A percentile compares a stretch with the other conserved stretches of the same genome.
Evolutionary conservation across 2,329 filamentous ascomycete species (phyloP).

Genomic region (Fusarium pseudoanthophilum): DNA sequence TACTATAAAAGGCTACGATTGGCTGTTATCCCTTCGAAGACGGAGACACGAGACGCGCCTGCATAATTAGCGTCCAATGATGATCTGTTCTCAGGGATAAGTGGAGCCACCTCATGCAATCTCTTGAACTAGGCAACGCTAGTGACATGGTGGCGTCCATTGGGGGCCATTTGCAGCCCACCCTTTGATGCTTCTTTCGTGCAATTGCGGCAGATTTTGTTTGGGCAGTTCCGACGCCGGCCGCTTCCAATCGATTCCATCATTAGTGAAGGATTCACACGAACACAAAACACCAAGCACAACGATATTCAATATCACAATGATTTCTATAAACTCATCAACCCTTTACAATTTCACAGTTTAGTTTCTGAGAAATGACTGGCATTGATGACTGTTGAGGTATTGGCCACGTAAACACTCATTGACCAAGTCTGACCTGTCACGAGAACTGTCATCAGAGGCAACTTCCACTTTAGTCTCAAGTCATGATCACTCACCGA

Average conservation of each 20-base stretch:
- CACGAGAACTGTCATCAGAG: not conserved
- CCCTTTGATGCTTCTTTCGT: conserved; percentile 10
- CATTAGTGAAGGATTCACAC: conserved; percentile 1
- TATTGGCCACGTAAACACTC: not conserved
- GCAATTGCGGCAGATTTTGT: conserved; percentile 28
- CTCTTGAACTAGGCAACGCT: conserved; percentile 18
- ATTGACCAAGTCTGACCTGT: not conserved
- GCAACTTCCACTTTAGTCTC: conserved; percentile 8
- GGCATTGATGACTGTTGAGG: not conserved
- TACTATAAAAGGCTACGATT: conserved; percentile 20
- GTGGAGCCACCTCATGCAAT: conserved; percentile 25
- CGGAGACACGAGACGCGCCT: conserved; percentile 38
- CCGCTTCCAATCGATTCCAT: conserved; percentile 26
- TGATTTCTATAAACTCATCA: not conserved
- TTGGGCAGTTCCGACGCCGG: conserved; percentile 25
- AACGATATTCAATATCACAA: not conserved
- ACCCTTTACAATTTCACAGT: not conserved
- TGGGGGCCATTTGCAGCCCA: conserved; percentile 9
- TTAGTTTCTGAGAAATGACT: not conserved
- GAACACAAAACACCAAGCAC: conserved; percentile 3
- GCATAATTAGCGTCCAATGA: conserved; percentile 39
- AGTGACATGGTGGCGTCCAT: conserved; percentile 17
- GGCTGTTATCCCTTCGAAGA: conserved; percentile 11
- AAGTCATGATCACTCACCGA: conserved; percentile 5
- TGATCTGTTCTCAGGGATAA: not conserved